Base-by-base conservation (phyloP, 2,329 filamentous ascomycete genomes). In the Neopestalotiopsis sp. region DNA sequence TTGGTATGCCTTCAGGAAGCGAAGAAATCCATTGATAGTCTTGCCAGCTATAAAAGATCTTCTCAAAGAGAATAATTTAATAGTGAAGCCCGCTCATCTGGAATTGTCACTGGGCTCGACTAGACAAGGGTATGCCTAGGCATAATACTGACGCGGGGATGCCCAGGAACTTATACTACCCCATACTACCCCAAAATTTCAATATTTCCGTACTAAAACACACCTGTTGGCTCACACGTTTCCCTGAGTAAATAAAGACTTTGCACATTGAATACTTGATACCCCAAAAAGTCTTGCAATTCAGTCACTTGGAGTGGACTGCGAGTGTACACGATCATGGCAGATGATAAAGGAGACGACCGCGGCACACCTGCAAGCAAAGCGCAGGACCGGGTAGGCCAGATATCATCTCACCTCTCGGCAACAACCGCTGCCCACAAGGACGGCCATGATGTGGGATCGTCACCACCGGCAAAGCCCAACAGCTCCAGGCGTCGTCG, bases 321-420 rank as follows among this genome's bases (percentile, higher is more conserved):
- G n/a, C 5, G 10, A 62, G 32, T 62, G 5, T 5, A 62, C 1
- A 38, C n/a, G 2, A 42, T 24, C 14, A 68, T 64, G 66, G 59
- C 66, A 61, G 28, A 59, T 24, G 65, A 62, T 34, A 24, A 57
- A 5, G n/a, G 14, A 20, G 67, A 59, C 5, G 2, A 12, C 30
- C 28, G 28, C 49, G 32, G 53, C 10, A 38, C 53, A 59, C 61
- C 49, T 49, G 56, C 71, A 9, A 49, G 76, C 34, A 79, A 79
- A 70, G 79, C 78, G 17, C 74, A 77, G 28, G 80, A 79, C 45
- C 49, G 76, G 64, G 65, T 76, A 38, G 75, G 74, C 7, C 76
- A 79, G 76, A 74, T 74, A 12, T 71, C 72, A 69, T 75, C 68
- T 57, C 78, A 70, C 74, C 73, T 76, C 70, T 40, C 65, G 14